phyloP scores from a whole-genome alignment of 2,329 filamentous ascomycete species.

The Pestalotiopsis sp. region DNA sequence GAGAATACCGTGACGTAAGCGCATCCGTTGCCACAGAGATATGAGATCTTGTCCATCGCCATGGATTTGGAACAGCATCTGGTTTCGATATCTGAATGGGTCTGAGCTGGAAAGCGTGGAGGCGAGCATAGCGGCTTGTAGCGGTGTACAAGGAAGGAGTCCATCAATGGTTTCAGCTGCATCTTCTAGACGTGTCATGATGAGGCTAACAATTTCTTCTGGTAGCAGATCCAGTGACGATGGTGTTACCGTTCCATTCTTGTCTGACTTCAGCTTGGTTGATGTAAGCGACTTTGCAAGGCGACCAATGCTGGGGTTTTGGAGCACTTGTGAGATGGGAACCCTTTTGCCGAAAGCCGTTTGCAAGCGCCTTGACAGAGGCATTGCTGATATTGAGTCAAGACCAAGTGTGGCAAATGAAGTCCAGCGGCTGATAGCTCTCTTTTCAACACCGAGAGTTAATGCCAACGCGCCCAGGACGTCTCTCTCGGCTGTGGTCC shows the following conservation, averaged over 20 bases:
- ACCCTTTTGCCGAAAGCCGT: constrained; percentile 48
- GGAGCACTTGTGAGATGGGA: constrained; percentile 71
- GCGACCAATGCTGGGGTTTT: constrained; percentile 65
- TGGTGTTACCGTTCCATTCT: not conserved
- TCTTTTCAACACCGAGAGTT: constrained; percentile 46
- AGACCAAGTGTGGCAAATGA: constrained; percentile 80
- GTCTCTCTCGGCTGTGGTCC: constrained; percentile 57
- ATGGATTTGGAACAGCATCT: constrained; percentile 64
- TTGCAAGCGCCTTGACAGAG: constrained; percentile 62
- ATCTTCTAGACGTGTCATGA: constrained; percentile 35
- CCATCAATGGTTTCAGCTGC: constrained; percentile 44
- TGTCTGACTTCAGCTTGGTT: not conserved
- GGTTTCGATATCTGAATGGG: constrained; percentile 70
- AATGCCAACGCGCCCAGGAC: constrained; percentile 60
- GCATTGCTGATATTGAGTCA: constrained; percentile 82
- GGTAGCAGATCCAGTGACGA: constrained; percentile 19
- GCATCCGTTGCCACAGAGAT: constrained; percentile 64
- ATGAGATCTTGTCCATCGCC: constrained; percentile 53
- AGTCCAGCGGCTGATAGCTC: constrained; percentile 61
- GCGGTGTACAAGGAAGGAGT: constrained; percentile 79
- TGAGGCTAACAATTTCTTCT: constrained; percentile 28
- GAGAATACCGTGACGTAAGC: constrained; percentile 72
- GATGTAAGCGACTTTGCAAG: constrained; percentile 47
- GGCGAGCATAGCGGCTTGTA: constrained; percentile 87
- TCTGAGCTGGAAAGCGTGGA: constrained; percentile 38